phyloP scores from a whole-genome alignment of 495 filamentous ascomycete species.

The Trichoderma gamsii region DNA sequence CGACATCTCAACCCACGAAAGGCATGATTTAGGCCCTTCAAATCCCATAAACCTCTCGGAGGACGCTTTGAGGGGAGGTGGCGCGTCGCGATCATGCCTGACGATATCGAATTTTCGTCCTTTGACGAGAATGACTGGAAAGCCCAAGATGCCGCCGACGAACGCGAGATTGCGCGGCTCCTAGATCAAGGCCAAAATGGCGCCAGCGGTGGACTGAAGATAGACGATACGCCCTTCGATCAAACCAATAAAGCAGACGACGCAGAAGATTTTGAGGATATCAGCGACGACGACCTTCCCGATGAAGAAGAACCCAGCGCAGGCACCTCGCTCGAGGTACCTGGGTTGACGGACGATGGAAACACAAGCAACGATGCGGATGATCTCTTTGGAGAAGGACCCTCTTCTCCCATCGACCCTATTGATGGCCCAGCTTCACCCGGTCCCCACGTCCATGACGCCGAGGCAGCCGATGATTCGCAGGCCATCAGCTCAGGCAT shows the following conservation, averaged over 20 bases:
- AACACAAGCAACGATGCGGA: conserved; percentile 44
- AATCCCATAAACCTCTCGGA: neutral
- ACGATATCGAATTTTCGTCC: conserved; percentile 9
- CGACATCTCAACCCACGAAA: neutral
- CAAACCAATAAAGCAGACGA: conserved; percentile 38
- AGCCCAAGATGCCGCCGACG: conserved; percentile 26
- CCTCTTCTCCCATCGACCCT: conserved; percentile 33
- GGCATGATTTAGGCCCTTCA: neutral
- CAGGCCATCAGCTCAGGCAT: conserved; percentile 19
- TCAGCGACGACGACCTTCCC: conserved; percentile 57
- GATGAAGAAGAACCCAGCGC: conserved; percentile 33
- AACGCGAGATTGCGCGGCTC: conserved; percentile 24
- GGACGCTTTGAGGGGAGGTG: conserved; percentile 13
- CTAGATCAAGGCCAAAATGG: conserved; percentile 17
- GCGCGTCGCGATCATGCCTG: conserved; percentile 15
- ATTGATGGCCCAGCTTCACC: conserved; percentile 32
- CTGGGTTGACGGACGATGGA: conserved; percentile 43
- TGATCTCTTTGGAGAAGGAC: conserved; percentile 43
- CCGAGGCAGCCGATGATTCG: conserved; percentile 25
- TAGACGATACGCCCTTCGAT: conserved; percentile 29
- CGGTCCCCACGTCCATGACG: conserved; percentile 25
- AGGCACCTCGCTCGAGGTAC: conserved; percentile 33
- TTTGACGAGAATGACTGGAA: conserved; percentile 26
- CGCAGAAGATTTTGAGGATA: conserved; percentile 75
- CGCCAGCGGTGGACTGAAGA: conserved; percentile 18